Evolutionary conservation across 2,329 filamentous ascomycete species (phyloP).

Genomic region (Aspergillus spinulosporus): DNA sequence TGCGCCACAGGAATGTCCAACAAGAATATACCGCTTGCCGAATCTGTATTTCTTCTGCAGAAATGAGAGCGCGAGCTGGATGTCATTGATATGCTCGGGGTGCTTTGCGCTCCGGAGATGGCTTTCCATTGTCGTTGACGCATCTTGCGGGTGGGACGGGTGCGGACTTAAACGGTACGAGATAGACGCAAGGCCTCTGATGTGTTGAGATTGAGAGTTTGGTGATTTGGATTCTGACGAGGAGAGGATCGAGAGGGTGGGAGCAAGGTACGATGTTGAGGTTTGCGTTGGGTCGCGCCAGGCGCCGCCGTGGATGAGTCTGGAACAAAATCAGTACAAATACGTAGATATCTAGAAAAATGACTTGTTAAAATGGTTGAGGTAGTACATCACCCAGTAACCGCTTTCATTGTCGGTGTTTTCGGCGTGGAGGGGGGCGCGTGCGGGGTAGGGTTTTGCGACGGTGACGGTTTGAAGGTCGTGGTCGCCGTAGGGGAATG

Average conservation of each 20-base stretch:
- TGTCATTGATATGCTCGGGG: constrained; percentile 48
- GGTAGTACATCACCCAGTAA: constrained; percentile 44
- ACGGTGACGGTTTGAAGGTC: constrained; percentile 38
- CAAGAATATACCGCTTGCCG: constrained; percentile 43
- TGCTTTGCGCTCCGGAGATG: constrained; percentile 39
- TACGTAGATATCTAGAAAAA: background rate
- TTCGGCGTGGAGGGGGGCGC: constrained; percentile 1
- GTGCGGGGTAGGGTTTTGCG: constrained; percentile 23
- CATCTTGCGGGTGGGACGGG: constrained; percentile 42
- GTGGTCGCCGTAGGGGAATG: constrained; percentile 31
- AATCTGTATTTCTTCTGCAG: constrained; percentile 44
- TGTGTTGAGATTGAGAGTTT: constrained; percentile 20
- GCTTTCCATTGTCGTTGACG: constrained; percentile 23
- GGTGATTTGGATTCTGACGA: constrained; percentile 10
- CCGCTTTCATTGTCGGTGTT: constrained; percentile 18
- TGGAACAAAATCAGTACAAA: constrained; percentile 18
- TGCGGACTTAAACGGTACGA: constrained; percentile 50
- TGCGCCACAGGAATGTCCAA: constrained; percentile 50
- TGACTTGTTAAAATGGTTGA: background rate
- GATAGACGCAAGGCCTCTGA: constrained; percentile 47
- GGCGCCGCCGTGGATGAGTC: constrained; percentile 52
- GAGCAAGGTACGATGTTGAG: constrained; percentile 35
- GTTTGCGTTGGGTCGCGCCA: constrained; percentile 50
- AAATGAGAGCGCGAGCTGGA: constrained; percentile 41
- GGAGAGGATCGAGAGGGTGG: constrained; percentile 37